phyloP scores from a whole-genome alignment of 202 grass and related monocot species.

The Eragrostis tef region DNA sequence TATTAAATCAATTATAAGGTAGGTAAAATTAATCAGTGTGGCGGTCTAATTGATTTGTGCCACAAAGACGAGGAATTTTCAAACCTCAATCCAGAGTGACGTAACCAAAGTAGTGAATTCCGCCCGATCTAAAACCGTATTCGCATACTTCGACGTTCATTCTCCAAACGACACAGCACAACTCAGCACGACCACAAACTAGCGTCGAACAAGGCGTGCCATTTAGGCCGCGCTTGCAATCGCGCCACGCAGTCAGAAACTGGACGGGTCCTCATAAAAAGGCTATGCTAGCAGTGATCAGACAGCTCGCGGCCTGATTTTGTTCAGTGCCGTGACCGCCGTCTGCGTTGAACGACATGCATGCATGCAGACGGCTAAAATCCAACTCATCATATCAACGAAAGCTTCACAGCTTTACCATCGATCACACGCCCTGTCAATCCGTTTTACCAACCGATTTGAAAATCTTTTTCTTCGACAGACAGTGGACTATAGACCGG shows the following conservation, averaged over 20 bases:
- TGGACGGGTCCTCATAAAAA: not conserved
- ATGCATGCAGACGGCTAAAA: not conserved
- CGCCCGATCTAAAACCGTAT: not conserved
- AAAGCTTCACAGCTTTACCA: conserved; percentile 20
- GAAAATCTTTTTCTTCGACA: conserved; percentile 22
- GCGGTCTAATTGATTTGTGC: conserved; percentile 28
- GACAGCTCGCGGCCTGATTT: not conserved
- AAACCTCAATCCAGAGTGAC: conserved; percentile 2
- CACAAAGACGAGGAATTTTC: conserved; percentile 25
- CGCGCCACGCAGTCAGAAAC: not conserved
- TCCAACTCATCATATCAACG: conserved; percentile 22
- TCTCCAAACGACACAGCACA: not conserved
- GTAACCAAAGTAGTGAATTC: not conserved
- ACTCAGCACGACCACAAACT: not conserved
- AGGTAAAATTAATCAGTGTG: conserved; percentile 46
- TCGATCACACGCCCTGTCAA: conserved; percentile 36
- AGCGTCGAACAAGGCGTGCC: too few relatives aligned
- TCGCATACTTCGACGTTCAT: not conserved
- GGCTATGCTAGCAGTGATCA: not conserved
- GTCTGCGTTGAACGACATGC: not conserved
- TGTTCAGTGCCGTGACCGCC: not conserved
- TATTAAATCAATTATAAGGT: conserved; percentile 38
- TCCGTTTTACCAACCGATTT: conserved; percentile 35
- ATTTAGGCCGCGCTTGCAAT: not conserved
- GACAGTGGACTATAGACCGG: conserved; percentile 38